Evolutionary conservation across 1,139 yeast genomes (phyloP).

Genomic region (Kodamaea derodonti): DNA sequence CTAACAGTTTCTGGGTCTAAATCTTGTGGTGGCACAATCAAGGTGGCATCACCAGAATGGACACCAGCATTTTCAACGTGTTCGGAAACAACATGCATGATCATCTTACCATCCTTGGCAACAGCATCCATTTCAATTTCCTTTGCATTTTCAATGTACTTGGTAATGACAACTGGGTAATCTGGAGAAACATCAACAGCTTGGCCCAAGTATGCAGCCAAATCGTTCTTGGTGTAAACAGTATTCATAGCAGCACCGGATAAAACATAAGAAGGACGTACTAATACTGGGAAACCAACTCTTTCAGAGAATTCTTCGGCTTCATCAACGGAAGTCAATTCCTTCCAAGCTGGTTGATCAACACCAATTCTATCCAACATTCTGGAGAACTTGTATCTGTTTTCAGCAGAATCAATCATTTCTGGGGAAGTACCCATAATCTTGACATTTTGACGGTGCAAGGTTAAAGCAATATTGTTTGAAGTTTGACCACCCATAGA

Average conservation of each 20-base stretch:
- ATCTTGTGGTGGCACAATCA: slow-evolving; percentile 96
- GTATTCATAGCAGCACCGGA: slow-evolving; percentile 99
- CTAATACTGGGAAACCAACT: slow-evolving; percentile 93
- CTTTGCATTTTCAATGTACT: slow-evolving; percentile 94
- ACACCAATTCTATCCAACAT: slow-evolving; percentile 96
- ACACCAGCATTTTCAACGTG: slow-evolving; percentile 99
- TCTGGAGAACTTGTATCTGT: slow-evolving; percentile 95
- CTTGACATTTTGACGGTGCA: slow-evolving; percentile 93
- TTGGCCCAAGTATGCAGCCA: slow-evolving; percentile 82
- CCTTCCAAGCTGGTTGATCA: slow-evolving; percentile 99
- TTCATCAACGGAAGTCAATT: slow-evolving; percentile 87
- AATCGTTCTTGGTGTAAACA: slow-evolving; percentile 84
- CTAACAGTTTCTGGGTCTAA: slow-evolving; percentile 87
- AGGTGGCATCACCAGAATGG: slow-evolving; percentile 98
- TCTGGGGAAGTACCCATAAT: slow-evolving; percentile 96
- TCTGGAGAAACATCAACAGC: slow-evolving; percentile 98
- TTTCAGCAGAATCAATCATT: slow-evolving; percentile 98
- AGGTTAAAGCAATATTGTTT: slow-evolving; percentile 89
- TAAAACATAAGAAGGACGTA: slow-evolving; percentile 94
- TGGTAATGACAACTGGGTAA: slow-evolving; percentile 96
- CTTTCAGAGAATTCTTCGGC: slow-evolving; percentile 90
- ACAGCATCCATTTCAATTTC: slow-evolving; percentile 99
- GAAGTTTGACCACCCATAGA: slow-evolving; percentile 99
- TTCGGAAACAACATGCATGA: slow-evolving; percentile 97
- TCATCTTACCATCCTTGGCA: slow-evolving; percentile 88